phyloP scores from a whole-genome alignment of 371 early-diverging fungal genomes.

The Apophysomyces variabilis region DNA sequence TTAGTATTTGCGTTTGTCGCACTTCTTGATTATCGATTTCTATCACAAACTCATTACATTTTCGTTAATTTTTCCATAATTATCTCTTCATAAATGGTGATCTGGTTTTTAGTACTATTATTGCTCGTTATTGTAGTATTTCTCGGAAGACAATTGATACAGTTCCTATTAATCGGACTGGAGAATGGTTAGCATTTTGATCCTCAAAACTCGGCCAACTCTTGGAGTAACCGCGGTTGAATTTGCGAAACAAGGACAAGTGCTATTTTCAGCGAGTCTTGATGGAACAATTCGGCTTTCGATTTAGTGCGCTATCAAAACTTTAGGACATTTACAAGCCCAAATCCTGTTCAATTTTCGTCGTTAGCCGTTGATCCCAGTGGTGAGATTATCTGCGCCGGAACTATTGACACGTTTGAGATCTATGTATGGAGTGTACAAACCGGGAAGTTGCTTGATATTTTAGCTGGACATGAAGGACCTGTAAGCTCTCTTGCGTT shows the following conservation, averaged over 20 bases:
- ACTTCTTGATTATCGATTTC: constrained; percentile 60
- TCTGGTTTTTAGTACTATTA: no score
- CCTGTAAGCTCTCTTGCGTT: constrained; percentile 89
- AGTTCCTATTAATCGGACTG: constrained; percentile 84
- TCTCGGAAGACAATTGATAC: constrained; percentile 91
- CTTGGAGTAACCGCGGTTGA: constrained; percentile 85
- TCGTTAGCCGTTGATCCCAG: constrained; percentile 93
- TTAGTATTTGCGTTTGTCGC: constrained; percentile 63
- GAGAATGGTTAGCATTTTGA: constrained; percentile 98
- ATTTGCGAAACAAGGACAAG: constrained; percentile 91
- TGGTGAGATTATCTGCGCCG: constrained; percentile 97
- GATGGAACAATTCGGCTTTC: constrained; percentile 99
- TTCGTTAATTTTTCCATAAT: constrained; percentile 69
- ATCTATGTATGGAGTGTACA: constrained; percentile 98
- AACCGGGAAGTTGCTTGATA: constrained; percentile 95
- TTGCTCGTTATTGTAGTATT: constrained; percentile 61
- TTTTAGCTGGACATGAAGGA: constrained; percentile 92
- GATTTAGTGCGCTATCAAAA: constrained; percentile 97
- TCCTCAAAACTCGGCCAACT: constrained; percentile 91
- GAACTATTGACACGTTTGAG: constrained; percentile 94
- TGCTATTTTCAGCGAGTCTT: constrained; percentile 91
- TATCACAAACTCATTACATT: constrained; percentile 70
- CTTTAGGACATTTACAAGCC: constrained; percentile 96
- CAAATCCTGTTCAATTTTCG: constrained; percentile 95
- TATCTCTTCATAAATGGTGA: constrained; percentile 50